A percentile compares a stretch with the other conserved stretches of the same genome.
These are phyloP conservation scores for Zygoascus flipseniorum DNA, from an alignment of 805 yeast genomes.

Conservation along the genomic window DNA sequence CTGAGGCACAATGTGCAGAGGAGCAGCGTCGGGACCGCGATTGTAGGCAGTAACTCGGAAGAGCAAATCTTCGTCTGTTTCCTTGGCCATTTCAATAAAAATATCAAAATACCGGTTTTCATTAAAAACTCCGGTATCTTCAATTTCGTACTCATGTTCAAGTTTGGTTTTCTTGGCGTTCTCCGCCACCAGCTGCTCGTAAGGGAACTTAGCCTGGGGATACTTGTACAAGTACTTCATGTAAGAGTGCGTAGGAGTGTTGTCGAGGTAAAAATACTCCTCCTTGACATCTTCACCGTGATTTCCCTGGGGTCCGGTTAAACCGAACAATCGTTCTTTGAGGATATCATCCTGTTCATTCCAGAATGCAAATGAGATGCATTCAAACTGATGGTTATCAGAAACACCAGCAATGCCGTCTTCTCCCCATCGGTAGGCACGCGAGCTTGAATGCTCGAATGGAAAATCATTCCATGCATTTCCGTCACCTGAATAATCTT, in stretches of 20 bases:
- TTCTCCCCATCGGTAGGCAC: constrained; percentile 92
- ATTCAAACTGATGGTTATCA: constrained; percentile 70
- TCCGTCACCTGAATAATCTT: constrained; percentile 78
- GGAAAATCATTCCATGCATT: constrained; percentile 89
- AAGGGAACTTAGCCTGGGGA: constrained; percentile 82
- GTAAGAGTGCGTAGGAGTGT: constrained; percentile 87
- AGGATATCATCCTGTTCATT: constrained; percentile 78
- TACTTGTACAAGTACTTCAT: constrained; percentile 88
- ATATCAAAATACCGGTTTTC: constrained; percentile 78
- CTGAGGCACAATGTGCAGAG: constrained; percentile 80
- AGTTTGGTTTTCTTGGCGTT: constrained; percentile 55
- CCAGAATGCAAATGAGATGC: constrained; percentile 83
- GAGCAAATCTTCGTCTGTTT: constrained; percentile 68
- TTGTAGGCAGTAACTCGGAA: constrained; percentile 86
- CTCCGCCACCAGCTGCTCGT: constrained; percentile 59
- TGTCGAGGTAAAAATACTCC: constrained; percentile 64
- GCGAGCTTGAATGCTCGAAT: constrained; percentile 70
- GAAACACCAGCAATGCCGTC: constrained; percentile 89
- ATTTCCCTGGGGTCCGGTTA: constrained; percentile 88
- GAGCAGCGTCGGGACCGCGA: constrained; percentile 76
- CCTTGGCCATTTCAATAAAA: constrained; percentile 84
- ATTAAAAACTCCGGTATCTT: constrained; percentile 61
- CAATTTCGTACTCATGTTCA: constrained; percentile 71
- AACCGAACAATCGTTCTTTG: constrained; percentile 80
- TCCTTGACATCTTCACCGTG: constrained; percentile 92